These are phyloP conservation scores for Podaxis sp. DNA, from an alignment of 768 basidiomycete species.

Conservation along the genomic window DNA sequence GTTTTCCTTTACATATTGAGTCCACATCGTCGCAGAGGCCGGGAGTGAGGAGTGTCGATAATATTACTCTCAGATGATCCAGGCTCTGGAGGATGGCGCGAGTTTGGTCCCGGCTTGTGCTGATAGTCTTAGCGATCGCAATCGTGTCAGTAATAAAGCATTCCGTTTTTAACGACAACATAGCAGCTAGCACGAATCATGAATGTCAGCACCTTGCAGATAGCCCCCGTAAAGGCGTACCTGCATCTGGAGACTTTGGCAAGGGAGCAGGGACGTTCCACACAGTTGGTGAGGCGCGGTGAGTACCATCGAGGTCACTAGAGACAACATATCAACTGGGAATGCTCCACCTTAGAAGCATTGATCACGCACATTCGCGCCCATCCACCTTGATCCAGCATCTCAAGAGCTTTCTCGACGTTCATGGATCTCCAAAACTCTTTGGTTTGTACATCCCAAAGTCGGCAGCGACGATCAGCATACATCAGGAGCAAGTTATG, in stretches of 20 bases:
- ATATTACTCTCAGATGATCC: constrained; percentile 54
- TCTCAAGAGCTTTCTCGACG: constrained; percentile 72
- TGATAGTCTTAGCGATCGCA: constrained; percentile 50
- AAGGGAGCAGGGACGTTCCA: constrained; percentile 26
- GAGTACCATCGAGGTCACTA: constrained; percentile 23
- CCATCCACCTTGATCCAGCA: constrained; percentile 76
- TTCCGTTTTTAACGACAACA: constrained; percentile 51
- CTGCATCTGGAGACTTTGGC: constrained; percentile 20
- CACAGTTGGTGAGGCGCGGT: constrained; percentile 22
- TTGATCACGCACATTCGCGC: constrained; percentile 52
- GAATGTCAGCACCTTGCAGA: neutral
- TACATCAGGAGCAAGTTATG: constrained; percentile 79
- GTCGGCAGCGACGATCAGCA: constrained; percentile 68
- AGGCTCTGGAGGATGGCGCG: constrained; percentile 45
- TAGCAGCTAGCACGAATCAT: constrained; percentile 38
- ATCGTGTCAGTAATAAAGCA: constrained; percentile 49
- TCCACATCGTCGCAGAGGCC: constrained; percentile 74
- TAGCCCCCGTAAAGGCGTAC: constrained; percentile 18
- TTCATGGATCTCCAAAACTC: constrained; percentile 88
- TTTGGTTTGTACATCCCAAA: constrained; percentile 83
- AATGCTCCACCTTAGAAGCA: neutral
- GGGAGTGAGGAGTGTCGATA: constrained; percentile 67
- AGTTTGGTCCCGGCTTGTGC: constrained; percentile 43
- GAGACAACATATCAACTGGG: neutral
- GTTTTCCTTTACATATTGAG: constrained; percentile 55